These are phyloP conservation scores for Trifolium dubium DNA, from an alignment of 306 rosid genomes.

Conservation along the genomic window DNA sequence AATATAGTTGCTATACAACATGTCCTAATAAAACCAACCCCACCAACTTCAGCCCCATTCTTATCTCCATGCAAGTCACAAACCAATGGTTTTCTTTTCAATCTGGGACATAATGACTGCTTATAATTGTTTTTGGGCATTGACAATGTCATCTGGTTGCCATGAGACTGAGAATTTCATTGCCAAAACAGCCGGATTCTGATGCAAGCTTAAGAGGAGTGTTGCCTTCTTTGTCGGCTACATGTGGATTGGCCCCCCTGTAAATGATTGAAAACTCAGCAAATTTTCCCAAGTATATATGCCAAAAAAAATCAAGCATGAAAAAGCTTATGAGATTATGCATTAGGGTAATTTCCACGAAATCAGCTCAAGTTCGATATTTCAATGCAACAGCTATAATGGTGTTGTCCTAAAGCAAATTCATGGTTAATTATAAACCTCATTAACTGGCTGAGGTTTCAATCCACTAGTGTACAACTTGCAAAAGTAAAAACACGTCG, in stretches of 20 bases:
- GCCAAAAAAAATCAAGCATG: slow-evolving; percentile 9
- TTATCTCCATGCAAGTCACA: slow-evolving; percentile 31
- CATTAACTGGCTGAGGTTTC: slow-evolving; percentile 29
- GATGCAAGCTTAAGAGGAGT: slow-evolving; percentile 61
- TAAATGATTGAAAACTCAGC: slow-evolving; percentile 22
- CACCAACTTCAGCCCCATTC: slow-evolving; percentile 21
- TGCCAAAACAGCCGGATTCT: slow-evolving; percentile 45
- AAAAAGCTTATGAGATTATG: slow-evolving; percentile 19
- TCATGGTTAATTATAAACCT: slow-evolving; percentile 28
- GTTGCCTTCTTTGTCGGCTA: slow-evolving; percentile 60
- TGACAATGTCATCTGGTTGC: slow-evolving; percentile 54
- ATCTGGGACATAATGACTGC: slow-evolving; percentile 17
- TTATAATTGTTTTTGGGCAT: slow-evolving; percentile 19
- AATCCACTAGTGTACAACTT: slow-evolving; percentile 9
- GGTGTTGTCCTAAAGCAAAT: background rate
- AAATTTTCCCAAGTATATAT: slow-evolving; percentile 13
- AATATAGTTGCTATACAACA: slow-evolving; percentile 27
- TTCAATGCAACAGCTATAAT: slow-evolving; percentile 23
- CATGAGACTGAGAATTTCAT: slow-evolving; percentile 53
- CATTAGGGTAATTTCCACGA: slow-evolving; percentile 10
- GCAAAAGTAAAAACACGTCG: background rate
- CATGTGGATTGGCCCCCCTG: slow-evolving; percentile 70
- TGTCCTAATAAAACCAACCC: slow-evolving; percentile 39
- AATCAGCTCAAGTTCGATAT: slow-evolving; percentile 23
- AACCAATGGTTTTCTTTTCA: slow-evolving; percentile 33